phyloP scores from a whole-genome alignment of 2,329 filamentous ascomycete genomes.

The Elsinoe necatrix region DNA sequence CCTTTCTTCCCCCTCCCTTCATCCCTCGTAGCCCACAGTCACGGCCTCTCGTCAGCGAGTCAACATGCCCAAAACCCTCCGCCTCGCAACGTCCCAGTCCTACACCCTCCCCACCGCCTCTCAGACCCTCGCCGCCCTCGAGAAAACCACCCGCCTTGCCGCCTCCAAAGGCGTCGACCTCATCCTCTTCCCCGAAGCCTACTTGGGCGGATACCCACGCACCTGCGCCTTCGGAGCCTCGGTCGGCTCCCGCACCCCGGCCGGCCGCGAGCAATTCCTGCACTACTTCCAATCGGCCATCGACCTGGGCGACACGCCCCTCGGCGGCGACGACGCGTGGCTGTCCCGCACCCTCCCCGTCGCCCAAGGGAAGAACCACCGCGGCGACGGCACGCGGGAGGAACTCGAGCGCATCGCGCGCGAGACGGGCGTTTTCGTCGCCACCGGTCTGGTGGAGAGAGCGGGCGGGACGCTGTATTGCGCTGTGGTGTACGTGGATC shows the following conservation, averaged over 20 bases:
- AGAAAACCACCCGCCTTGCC: slow-evolving; percentile 55
- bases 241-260: slow-evolving; percentile 58
- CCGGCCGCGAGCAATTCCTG: slow-evolving; percentile 73
- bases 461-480: slow-evolving; percentile 80
- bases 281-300: slow-evolving; percentile 70
- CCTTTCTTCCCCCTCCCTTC: background rate
- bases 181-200: slow-evolving; percentile 85
- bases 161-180: slow-evolving; percentile 54
- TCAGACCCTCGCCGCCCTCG: slow-evolving; percentile 59
- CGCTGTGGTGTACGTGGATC: slow-evolving; percentile 72
- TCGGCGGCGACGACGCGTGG: slow-evolving; percentile 66
- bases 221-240: slow-evolving; percentile 67
- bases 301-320: slow-evolving; percentile 71
- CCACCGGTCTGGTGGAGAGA: slow-evolving; percentile 71
- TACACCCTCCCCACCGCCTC: slow-evolving; percentile 40
- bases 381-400: slow-evolving; percentile 72
- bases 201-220: slow-evolving; percentile 83
- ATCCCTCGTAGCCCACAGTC: background rate
- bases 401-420: slow-evolving; percentile 65
- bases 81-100: slow-evolving; percentile 42
- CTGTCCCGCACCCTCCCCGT: slow-evolving; percentile 51
- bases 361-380: slow-evolving; percentile 38
- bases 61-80: slow-evolving; percentile 36
- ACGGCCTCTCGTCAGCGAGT: too few relatives aligned
- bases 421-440: slow-evolving; percentile 73